Evolutionary conservation across 164 flowering plant genomes (phyloP).

Genomic region (Aristolochia californica): DNA sequence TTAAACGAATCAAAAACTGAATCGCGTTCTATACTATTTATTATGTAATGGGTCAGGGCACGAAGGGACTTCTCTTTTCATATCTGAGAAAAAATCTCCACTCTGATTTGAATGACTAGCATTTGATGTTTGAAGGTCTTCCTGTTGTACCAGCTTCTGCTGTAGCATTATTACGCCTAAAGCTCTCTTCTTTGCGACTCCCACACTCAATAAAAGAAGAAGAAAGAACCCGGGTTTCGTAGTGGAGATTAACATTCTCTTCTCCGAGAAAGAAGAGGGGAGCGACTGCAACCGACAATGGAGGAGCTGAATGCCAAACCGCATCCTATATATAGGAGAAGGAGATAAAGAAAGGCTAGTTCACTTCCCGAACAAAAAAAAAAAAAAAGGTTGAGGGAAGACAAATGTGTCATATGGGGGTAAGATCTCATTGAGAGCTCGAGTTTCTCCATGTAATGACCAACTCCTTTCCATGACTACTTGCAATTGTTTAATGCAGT

Average conservation of each 20-base stretch:
- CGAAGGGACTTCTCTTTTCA: conserved; percentile 21
- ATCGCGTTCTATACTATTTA: conserved; percentile 5
- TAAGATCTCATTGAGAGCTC: conserved; percentile 1
- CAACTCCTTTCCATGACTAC: conserved; percentile 2
- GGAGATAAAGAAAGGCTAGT: conserved; percentile 7
- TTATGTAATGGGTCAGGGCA: conserved; percentile 25
- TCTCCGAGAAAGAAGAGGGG: not conserved
- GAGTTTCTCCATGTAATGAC: not conserved
- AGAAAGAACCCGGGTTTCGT: conserved; percentile 11
- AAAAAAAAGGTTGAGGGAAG: not conserved
- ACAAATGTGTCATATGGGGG: conserved; percentile 1
- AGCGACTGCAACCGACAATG: not conserved
- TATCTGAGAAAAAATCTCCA: conserved; percentile 4
- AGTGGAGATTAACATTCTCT: conserved; percentile 9
- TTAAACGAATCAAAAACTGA: no score
- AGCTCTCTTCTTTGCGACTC: conserved; percentile 3
- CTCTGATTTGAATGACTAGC: not conserved
- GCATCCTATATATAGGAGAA: not conserved
- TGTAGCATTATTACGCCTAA: conserved; percentile 10
- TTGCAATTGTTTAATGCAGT: not conserved
- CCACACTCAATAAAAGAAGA: conserved; percentile 10
- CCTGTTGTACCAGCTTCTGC: conserved; percentile 1
- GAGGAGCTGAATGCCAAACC: not conserved
- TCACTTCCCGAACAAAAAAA: conserved; percentile 18
- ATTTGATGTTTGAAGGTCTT: conserved; percentile 3